Percentiles rank a stretch among this genome's conserved stretches.
These are phyloP conservation scores for Spatholobus suberectus DNA, from an alignment of 306 rosid genomes.

Conservation along the genomic window DNA sequence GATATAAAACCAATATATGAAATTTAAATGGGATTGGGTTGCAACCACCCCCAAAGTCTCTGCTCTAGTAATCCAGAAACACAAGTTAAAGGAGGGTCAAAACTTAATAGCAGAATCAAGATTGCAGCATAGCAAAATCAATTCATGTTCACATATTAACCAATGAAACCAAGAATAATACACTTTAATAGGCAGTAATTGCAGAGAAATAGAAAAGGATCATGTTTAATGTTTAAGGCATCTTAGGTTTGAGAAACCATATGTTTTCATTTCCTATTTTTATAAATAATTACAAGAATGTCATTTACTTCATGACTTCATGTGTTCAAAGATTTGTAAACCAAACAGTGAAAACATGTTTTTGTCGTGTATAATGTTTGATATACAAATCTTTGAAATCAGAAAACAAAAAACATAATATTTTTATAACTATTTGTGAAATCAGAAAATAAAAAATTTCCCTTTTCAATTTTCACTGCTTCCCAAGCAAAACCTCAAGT, in stretches of 20 bases:
- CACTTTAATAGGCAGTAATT: neutral
- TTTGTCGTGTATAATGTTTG: neutral
- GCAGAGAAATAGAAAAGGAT: neutral
- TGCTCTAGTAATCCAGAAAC: neutral
- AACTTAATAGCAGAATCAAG: neutral
- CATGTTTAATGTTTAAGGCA: neutral
- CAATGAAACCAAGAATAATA: neutral
- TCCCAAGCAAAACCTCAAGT: neutral
- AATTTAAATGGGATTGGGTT: neutral
- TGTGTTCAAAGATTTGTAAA: neutral
- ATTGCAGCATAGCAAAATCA: constrained; percentile 23
- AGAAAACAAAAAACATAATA: neutral
- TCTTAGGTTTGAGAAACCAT: neutral
- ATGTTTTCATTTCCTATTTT: neutral
- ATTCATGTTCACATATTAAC: neutral
- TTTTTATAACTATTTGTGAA: neutral
- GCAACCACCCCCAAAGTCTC: neutral
- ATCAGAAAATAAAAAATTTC: neutral
- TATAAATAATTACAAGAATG: neutral
- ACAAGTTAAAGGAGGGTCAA: neutral
- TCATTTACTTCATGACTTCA: neutral
- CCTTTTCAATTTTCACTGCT: neutral
- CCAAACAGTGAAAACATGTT: neutral
- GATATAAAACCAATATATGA: neutral
- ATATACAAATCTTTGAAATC: neutral